Conservation (phyloP, 2,329 filamentous ascomycete genomes). For the Pseudocercospora musae region DNA sequence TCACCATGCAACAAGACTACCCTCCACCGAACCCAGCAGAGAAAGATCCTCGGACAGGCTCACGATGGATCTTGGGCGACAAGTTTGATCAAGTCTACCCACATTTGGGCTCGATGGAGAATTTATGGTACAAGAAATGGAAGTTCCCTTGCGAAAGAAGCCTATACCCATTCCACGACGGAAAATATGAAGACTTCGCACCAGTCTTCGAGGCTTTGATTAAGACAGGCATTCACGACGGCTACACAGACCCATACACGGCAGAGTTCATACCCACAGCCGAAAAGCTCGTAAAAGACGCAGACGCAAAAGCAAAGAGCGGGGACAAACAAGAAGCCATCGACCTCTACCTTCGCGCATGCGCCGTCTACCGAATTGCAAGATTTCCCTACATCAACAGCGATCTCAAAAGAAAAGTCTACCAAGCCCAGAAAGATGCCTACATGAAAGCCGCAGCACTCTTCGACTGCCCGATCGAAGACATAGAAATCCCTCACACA, state of each 20-base stretch:
- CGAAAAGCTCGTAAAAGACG: conserved; percentile 32
- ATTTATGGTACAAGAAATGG: conserved; percentile 46
- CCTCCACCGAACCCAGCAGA: conserved; percentile 14
- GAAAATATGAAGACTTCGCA: conserved; percentile 38
- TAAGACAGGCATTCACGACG: conserved; percentile 37
- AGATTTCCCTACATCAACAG: conserved; percentile 40
- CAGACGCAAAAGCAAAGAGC: conserved; percentile 22
- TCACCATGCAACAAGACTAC: background rate
- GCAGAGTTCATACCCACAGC: conserved; percentile 37
- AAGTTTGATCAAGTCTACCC: conserved; percentile 49
- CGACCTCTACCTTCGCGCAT: conserved; percentile 37
- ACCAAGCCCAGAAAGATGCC: conserved; percentile 36
- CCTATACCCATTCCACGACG: conserved; percentile 32
- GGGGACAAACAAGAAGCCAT: conserved; percentile 32
- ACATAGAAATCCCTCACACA: conserved; percentile 41
- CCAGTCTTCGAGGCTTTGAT: conserved; percentile 39
- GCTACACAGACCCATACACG: conserved; percentile 39
- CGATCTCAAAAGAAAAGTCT: conserved; percentile 34
- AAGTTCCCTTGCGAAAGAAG: conserved; percentile 33
- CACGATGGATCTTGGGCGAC: conserved; percentile 43
- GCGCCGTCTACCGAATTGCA: conserved; percentile 37
- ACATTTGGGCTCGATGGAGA: conserved; percentile 59
- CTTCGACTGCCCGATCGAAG: conserved; percentile 38
- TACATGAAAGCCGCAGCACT: conserved; percentile 37
- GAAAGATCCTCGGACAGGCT: conserved; percentile 35